These are phyloP conservation scores for Shiraia sp. DNA, from an alignment of 2,329 filamentous ascomycete genomes.

Conservation along the genomic window DNA sequence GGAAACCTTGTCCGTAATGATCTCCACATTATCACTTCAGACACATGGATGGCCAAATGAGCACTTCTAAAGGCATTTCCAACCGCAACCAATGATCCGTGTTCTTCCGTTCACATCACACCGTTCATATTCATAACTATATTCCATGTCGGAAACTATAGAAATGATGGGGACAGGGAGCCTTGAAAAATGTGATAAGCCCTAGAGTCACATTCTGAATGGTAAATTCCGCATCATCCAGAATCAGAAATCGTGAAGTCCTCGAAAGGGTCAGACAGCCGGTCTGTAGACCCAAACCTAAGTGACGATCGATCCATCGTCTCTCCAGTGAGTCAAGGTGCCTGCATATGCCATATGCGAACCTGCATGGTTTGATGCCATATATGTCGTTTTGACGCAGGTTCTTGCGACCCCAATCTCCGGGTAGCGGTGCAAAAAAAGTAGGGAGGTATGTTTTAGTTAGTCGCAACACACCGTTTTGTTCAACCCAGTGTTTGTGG, in stretches of 20 bases:
- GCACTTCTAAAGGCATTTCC: constrained; percentile 14
- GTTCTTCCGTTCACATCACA: constrained; percentile 9
- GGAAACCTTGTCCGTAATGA: constrained; percentile 4
- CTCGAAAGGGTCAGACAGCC: background rate
- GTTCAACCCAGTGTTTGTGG: background rate
- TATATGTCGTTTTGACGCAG: constrained; percentile 2
- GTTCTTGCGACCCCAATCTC: constrained; percentile 3
- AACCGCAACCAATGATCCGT: constrained; percentile 5
- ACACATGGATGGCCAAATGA: constrained; percentile 23
- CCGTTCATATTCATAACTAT: constrained; percentile 12
- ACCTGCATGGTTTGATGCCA: constrained; percentile 3
- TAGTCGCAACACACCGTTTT: constrained; percentile 5
- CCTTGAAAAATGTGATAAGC: too few species aligned
- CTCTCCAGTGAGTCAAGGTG: constrained; percentile 1
- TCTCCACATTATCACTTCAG: constrained; percentile 9
- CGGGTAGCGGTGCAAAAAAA: too few species aligned
- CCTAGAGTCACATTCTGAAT: too few species aligned
- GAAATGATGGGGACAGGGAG: too few species aligned
- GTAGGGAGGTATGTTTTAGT: too few species aligned
- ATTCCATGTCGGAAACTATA: too few species aligned
- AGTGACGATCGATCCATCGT: background rate
- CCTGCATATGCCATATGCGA: constrained; percentile 12
- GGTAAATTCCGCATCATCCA: background rate
- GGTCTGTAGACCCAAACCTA: background rate
- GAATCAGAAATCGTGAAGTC: constrained; percentile 3